Evolutionary conservation across 2,329 filamentous ascomycete genomes (phyloP).

Genomic region (Cladosporium sp.): DNA sequence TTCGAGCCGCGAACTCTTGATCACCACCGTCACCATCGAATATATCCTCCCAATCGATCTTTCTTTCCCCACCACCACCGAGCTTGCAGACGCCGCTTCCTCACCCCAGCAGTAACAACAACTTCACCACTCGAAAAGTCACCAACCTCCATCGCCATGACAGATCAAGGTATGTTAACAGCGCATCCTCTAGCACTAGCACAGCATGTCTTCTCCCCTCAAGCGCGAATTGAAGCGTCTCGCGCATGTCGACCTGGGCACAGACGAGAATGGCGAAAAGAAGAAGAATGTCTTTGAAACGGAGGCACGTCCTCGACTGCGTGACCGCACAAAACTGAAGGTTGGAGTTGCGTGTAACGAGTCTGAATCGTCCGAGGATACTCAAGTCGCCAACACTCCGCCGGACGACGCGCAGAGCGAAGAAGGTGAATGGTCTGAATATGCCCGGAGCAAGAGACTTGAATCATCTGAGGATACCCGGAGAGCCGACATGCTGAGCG

Average conservation of each 20-base stretch:
- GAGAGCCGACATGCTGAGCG: too few relatives aligned
- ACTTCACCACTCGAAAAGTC: neutral
- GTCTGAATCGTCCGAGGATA: neutral
- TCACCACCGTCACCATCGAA: neutral
- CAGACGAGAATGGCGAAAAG: neutral
- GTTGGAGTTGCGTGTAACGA: neutral
- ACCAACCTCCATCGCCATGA: neutral
- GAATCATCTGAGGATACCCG: too few relatives aligned
- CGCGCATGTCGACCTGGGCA: neutral
- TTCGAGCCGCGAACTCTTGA: neutral
- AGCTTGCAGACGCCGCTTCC: neutral
- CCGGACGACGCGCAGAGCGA: neutral
- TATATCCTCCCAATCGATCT: neutral
- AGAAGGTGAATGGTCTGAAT: too few relatives aligned
- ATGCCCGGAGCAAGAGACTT: too few relatives aligned
- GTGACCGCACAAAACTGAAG: neutral
- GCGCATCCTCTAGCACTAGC: neutral
- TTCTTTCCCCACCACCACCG: neutral
- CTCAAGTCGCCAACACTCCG: neutral
- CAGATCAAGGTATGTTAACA: conserved; percentile 9
- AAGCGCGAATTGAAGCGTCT: neutral
- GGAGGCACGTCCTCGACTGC: neutral
- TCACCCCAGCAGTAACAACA: neutral
- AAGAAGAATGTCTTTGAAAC: neutral
- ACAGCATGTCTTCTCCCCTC: neutral